Evolutionary conservation across 2,329 filamentous ascomycete genomes (phyloP).

Genomic region (Helotiales sp.): DNA sequence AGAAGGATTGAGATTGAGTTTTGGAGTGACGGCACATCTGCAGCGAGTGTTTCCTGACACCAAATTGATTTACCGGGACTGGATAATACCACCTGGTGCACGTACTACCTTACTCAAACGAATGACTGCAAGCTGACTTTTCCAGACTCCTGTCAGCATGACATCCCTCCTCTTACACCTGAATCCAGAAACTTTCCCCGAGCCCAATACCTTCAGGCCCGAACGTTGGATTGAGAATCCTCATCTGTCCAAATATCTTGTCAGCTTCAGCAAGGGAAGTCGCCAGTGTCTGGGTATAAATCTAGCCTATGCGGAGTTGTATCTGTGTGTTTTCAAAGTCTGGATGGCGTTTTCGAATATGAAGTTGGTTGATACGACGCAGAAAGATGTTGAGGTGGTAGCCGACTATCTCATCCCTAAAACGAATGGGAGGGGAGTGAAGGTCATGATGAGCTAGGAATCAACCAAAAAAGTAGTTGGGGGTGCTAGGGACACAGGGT

Average conservation of each 20-base stretch:
- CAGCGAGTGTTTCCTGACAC: slow-evolving; percentile 35
- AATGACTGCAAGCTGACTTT: not conserved
- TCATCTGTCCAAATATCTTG: slow-evolving; percentile 45
- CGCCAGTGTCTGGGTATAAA: slow-evolving; percentile 23
- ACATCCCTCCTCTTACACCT: slow-evolving; percentile 41
- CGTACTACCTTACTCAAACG: not conserved
- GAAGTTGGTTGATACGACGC: slow-evolving; percentile 9
- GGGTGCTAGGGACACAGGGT: too few relatives aligned
- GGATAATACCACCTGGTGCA: slow-evolving; percentile 32
- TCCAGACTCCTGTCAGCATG: slow-evolving; percentile 45
- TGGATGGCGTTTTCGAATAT: slow-evolving; percentile 18
- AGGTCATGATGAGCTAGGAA: slow-evolving; percentile 7
- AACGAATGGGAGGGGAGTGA: not conserved
- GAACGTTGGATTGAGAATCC: slow-evolving; percentile 48
- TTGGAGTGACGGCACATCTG: slow-evolving; percentile 40
- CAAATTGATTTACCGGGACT: slow-evolving; percentile 22
- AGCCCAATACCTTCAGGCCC: slow-evolving; percentile 38
- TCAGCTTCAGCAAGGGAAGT: slow-evolving; percentile 29
- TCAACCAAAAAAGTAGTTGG: too few relatives aligned
- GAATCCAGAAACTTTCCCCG: slow-evolving; percentile 39
- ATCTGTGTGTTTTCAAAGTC: slow-evolving; percentile 7
- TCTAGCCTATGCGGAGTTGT: slow-evolving; percentile 22
- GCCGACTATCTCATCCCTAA: slow-evolving; percentile 23
- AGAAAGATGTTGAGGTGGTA: slow-evolving; percentile 14
- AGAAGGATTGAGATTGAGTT: slow-evolving; percentile 41